A percentile compares a stretch with the other conserved stretches of the same genome.
Evolutionary conservation across 306 rosid species (phyloP).

Genomic region (Neltuma alba): DNA sequence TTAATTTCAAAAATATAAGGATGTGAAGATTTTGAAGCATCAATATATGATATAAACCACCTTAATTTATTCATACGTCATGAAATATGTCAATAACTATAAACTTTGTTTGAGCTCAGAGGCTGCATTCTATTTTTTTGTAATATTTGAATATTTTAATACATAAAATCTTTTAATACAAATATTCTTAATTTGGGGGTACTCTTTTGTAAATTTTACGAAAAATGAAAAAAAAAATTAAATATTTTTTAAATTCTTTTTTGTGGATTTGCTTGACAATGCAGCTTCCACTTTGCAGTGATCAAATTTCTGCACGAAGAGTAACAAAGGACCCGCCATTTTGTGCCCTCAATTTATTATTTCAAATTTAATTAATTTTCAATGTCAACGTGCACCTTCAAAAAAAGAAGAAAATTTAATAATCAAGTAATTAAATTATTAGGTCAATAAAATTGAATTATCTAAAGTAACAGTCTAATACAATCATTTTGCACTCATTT

Average conservation of each 20-base stretch:
- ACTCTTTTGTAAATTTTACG: neutral
- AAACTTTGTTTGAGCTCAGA: too few species aligned
- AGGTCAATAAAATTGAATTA: too few species aligned
- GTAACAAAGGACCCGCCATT: conserved; percentile 51
- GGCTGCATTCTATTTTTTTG: too few species aligned
- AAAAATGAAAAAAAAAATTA: neutral
- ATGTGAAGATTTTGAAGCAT: too few species aligned
- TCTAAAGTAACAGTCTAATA: too few species aligned
- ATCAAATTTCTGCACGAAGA: conserved; percentile 47
- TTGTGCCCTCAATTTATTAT: conserved; percentile 19
- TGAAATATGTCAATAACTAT: too few species aligned
- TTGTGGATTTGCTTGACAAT: conserved; percentile 56
- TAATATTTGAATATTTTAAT: too few species aligned
- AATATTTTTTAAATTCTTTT: neutral
- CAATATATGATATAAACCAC: too few species aligned
- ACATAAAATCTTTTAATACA: too few species aligned
- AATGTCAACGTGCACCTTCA: neutral
- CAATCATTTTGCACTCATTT: neutral
- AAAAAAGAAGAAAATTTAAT: too few species aligned
- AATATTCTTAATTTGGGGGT: neutral
- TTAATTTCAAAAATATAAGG: too few species aligned
- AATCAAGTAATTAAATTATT: neutral
- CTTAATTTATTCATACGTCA: too few species aligned
- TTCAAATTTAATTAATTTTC: neutral
- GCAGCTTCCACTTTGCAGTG: conserved; percentile 62